Base-by-base conservation (phyloP, 495 filamentous ascomycete genomes). In the Lasiosphaeriaceae sp. region DNA sequence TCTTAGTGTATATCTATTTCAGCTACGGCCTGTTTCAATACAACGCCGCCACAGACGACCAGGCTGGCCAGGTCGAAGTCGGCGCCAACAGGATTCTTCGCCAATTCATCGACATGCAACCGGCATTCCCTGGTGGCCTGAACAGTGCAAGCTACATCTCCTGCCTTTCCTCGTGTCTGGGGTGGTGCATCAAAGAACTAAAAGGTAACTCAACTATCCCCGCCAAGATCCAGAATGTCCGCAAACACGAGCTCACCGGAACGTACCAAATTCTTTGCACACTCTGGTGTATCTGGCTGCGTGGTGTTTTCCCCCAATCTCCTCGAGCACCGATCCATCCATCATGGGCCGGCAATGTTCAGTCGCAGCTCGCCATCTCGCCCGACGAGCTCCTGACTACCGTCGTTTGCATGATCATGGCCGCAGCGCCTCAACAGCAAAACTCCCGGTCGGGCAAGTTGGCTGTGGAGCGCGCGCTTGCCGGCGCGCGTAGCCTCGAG, bases 331-430 rank as follows among this genome's bases (percentile, higher is more conserved):
- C 39, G 39, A 6, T 19, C 23, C 39, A 8, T 16, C 11, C 1
- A 24, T 3, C 0, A n/a, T 63, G 61, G 57, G 31, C 46, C 12
- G 11, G 17, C 17, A 16, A 41, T 7, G 23, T 31, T 17, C 22
- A 52, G n/a, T 0, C 19, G 3, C 61, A 67, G 31, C 22, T 67
- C 8, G 64, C 47, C 16, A 61, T 67, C 14, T 56, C 57, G 11
- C 14, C 57, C 12, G 50, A 56, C 29, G 49, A 67, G 22, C 51
- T 69, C n/a, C 49, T 69, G 2, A 17, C 34, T 46, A 56, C 31
- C 9, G 44, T 67, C 3, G 46, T 58, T 9, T 55, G 52, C 53
- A 63, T 63, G 55, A 57, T 63, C 51, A 65, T 65, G 47, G 50
- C 56, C 3, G 37, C 44, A 23, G 21, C 39, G 12, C 39, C 17